Conservation (phyloP, 352 stramenopile species). For the Phytophthora chlamydospora region DNA sequence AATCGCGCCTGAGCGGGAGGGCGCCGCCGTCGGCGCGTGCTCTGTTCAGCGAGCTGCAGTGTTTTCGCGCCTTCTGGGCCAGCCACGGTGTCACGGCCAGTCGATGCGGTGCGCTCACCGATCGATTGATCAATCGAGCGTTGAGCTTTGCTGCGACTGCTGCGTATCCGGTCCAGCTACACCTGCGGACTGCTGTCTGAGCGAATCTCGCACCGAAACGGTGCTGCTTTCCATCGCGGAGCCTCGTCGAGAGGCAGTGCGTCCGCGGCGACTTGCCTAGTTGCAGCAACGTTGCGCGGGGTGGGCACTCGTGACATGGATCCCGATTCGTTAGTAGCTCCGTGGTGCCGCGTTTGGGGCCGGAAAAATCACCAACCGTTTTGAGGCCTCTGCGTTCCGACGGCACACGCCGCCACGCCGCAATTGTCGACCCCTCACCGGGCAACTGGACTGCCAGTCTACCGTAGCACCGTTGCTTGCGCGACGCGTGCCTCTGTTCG, state of each 20-base stretch:
- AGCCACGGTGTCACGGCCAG: constrained; percentile 11
- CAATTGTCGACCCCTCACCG: neutral
- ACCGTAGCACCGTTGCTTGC: too few relatives aligned
- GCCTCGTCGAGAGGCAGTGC: neutral
- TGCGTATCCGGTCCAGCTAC: too few relatives aligned
- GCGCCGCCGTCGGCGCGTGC: constrained; percentile 9
- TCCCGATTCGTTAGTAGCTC: neutral
- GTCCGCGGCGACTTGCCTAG: neutral
- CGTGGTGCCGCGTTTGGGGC: neutral
- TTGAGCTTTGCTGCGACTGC: too few relatives aligned
- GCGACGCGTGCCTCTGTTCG: constrained; percentile 3
- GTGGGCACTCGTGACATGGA: neutral
- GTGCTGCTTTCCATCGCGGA: too few relatives aligned
- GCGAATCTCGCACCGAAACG: too few relatives aligned
- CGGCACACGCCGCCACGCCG: neutral
- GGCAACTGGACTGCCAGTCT: too few relatives aligned
- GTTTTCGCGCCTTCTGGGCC: constrained; percentile 1
- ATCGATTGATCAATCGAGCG: too few relatives aligned
- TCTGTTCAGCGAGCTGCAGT: constrained; percentile 1
- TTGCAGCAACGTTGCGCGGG: neutral
- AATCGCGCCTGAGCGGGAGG: constrained; percentile 24
- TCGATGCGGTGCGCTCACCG: constrained; percentile 11
- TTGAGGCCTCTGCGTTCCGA: neutral
- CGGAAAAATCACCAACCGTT: constrained; percentile 16
- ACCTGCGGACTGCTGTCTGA: too few relatives aligned